A percentile compares a stretch with the other conserved stretches of the same genome.
phyloP scores from a whole-genome alignment of 345 rosid genomes.

The Limnanthes douglasii region DNA sequence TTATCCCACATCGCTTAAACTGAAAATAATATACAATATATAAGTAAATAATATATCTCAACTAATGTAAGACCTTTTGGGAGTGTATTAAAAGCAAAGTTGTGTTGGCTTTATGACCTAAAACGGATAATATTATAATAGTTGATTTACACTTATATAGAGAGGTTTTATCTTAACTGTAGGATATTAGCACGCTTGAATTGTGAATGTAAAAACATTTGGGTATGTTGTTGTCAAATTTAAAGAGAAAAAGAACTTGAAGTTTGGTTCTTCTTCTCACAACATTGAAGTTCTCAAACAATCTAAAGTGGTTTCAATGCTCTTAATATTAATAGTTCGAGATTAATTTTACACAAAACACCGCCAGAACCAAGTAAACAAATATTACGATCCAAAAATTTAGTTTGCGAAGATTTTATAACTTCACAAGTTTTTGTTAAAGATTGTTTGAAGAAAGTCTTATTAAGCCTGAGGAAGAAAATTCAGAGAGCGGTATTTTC shows the following conservation, averaged over 20 bases:
- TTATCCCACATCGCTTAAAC: too few species aligned
- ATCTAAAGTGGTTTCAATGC: constrained; percentile 98
- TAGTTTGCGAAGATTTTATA: constrained; percentile 41
- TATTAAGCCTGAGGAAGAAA: constrained; percentile 59
- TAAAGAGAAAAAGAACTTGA: constrained; percentile 29
- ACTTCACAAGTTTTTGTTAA: constrained; percentile 45
- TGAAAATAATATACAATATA: too few species aligned
- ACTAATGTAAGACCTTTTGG: too few species aligned
- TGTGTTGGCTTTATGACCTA: too few species aligned
- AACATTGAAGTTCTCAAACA: constrained; percentile 67
- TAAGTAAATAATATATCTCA: too few species aligned
- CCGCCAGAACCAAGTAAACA: constrained; percentile 38
- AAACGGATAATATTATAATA: too few species aligned
- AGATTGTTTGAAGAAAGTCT: constrained; percentile 73
- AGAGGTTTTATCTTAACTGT: too few species aligned
- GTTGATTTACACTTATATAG: constrained; percentile 2
- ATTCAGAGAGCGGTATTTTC: constrained; percentile 28
- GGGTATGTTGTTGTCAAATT: constrained; percentile 77
- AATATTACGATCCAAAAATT: constrained; percentile 21
- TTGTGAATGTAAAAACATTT: constrained; percentile 64
- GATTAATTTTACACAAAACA: constrained; percentile 53
- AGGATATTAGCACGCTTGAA: constrained; percentile 75
- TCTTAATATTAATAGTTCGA: constrained; percentile 85
- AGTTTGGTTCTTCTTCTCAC: constrained; percentile 30
- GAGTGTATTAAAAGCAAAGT: too few species aligned